Conservation (phyloP, 306 rosid species). For the Datisca glomerata region DNA sequence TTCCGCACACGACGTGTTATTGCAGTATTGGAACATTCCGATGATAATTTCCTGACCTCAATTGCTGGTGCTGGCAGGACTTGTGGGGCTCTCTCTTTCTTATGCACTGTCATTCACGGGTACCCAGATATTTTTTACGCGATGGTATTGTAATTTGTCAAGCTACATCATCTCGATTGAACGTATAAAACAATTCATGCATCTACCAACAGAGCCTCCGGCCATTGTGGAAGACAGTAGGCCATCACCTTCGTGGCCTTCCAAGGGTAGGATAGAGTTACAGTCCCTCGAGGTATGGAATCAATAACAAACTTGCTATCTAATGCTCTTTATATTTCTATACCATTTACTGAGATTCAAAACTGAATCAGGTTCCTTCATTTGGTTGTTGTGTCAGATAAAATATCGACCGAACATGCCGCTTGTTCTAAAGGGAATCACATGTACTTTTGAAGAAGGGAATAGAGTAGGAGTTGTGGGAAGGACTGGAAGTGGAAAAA, state of each 20-base stretch:
- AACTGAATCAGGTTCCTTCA: background rate
- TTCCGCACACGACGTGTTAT: too few species aligned
- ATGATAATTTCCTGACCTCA: too few species aligned
- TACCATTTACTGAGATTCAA: background rate
- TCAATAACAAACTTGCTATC: background rate
- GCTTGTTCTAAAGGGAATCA: slow-evolving; percentile 53
- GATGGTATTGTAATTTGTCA: slow-evolving; percentile 39
- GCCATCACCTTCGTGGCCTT: slow-evolving; percentile 69
- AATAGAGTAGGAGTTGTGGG: slow-evolving; percentile 73
- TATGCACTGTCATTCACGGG: slow-evolving; percentile 44
- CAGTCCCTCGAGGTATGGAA: slow-evolving; percentile 36
- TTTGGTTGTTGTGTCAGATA: slow-evolving; percentile 28
- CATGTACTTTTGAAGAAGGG: slow-evolving; percentile 58
- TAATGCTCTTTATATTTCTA: background rate
- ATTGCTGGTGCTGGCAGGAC: slow-evolving; percentile 48
- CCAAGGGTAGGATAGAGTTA: slow-evolving; percentile 57
- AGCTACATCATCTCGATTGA: slow-evolving; percentile 62
- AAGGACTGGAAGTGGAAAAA: slow-evolving; percentile 83
- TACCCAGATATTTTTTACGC: slow-evolving; percentile 26
- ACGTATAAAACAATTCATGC: slow-evolving; percentile 75
- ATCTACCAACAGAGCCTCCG: slow-evolving; percentile 51
- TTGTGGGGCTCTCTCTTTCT: slow-evolving; percentile 68
- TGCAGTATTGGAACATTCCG: too few species aligned
- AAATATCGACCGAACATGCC: slow-evolving; percentile 56
- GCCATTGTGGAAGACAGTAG: slow-evolving; percentile 38